Evolutionary conservation across 768 basidiomycete species (phyloP).

Genomic region (Sutorius australiensis): DNA sequence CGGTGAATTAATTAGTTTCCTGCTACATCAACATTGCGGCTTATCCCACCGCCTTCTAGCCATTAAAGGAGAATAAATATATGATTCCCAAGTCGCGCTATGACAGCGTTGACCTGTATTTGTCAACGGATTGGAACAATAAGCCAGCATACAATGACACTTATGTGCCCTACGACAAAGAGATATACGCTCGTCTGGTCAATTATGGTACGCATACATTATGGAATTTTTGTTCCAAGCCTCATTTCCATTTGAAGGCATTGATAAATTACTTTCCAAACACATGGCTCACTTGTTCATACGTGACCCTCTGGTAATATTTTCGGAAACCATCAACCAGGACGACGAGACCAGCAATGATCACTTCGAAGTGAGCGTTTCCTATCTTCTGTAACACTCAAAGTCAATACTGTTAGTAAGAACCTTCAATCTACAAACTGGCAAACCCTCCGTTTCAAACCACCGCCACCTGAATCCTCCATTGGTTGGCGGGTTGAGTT

Average conservation of each 20-base stretch:
- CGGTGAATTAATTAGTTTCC: conserved; percentile 46
- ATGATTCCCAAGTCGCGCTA: conserved; percentile 95
- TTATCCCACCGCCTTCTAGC: conserved; percentile 43
- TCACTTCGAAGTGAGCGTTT: conserved; percentile 81
- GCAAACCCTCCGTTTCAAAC: conserved; percentile 99
- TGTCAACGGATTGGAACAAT: conserved; percentile 83
- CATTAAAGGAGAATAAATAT: conserved; percentile 68
- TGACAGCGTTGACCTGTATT: conserved; percentile 91
- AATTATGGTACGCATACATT: conserved; percentile 55
- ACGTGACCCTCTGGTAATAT: conserved; percentile 93
- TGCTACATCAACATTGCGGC: background rate
- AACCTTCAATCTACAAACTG: conserved; percentile 99
- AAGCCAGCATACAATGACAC: conserved; percentile 94
- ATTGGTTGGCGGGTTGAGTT: conserved; percentile 99
- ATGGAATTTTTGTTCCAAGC: background rate
- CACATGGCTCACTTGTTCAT: conserved; percentile 97
- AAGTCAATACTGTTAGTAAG: conserved; percentile 36
- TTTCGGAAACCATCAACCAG: conserved; percentile 90
- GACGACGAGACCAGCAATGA: conserved; percentile 85
- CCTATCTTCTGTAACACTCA: background rate
- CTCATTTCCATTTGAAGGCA: conserved; percentile 43
- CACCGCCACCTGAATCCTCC: conserved; percentile 85
- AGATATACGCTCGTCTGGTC: conserved; percentile 67
- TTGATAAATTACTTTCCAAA: conserved; percentile 83
- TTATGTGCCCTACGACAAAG: conserved; percentile 70